These are phyloP conservation scores for Salix brachista DNA, from an alignment of 345 rosid genomes.

Conservation along the genomic window DNA sequence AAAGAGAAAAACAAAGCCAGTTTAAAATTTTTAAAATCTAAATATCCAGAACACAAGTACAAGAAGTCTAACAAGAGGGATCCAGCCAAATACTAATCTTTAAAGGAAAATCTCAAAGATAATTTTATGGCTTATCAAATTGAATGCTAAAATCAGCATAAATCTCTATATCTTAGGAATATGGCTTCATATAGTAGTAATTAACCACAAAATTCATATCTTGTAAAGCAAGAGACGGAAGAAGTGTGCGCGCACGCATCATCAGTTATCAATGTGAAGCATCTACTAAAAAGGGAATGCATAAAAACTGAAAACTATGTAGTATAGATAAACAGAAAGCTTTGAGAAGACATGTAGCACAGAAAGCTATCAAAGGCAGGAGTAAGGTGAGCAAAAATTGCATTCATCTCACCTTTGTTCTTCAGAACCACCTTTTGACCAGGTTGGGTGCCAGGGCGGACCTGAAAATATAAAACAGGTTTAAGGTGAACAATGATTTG, in stretches of 20 bases:
- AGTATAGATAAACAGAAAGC: not conserved
- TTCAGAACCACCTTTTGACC: constrained; percentile 97
- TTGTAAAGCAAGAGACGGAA: not conserved
- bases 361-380: not conserved
- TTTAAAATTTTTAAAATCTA: not conserved
- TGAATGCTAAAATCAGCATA: not conserved
- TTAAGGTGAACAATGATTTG: not conserved
- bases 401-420: constrained; percentile 69
- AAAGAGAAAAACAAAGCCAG: not conserved
- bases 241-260: not conserved
- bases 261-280: not conserved
- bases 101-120: not conserved
- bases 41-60: not conserved
- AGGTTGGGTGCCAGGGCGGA: constrained; percentile 94
- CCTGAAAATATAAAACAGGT: constrained; percentile 38
- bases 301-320: not conserved
- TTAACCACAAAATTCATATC: not conserved
- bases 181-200: not conserved
- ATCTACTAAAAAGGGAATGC: not conserved
- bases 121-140: not conserved
- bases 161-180: not conserved
- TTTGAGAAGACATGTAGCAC: not conserved
- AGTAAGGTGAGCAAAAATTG: not conserved
- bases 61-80: not conserved
- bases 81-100: not conserved